Evolutionary conservation across 1,284 basidiomycete genomes (phyloP).

Genomic region (Leccinum pachyderme): DNA sequence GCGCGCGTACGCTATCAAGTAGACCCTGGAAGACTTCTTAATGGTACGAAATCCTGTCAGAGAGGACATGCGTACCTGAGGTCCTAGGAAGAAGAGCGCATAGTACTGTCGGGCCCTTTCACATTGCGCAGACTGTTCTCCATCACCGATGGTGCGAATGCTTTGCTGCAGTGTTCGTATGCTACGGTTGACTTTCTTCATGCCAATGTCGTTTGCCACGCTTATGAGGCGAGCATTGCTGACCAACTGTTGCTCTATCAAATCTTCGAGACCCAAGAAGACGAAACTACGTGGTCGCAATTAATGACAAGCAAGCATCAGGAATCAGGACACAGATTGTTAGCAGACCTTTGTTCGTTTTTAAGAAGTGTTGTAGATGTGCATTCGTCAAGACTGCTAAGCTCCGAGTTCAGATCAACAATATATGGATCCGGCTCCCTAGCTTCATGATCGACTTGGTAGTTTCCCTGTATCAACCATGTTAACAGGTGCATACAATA

Average conservation of each 20-base stretch:
- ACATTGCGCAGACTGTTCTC: slow-evolving; percentile 65
- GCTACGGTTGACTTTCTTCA: slow-evolving; percentile 88
- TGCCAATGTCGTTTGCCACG: slow-evolving; percentile 73
- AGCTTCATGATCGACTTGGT: slow-evolving; percentile 77
- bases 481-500: slow-evolving; percentile 2
- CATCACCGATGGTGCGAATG: slow-evolving; percentile 74
- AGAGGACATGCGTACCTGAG: slow-evolving; percentile 54
- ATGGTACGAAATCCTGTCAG: not conserved
- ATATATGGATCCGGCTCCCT: slow-evolving; percentile 90
- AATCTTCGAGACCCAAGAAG: slow-evolving; percentile 82
- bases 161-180: slow-evolving; percentile 92
- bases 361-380: slow-evolving; percentile 60
- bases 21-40: slow-evolving; percentile 53
- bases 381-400: slow-evolving; percentile 77
- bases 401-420: slow-evolving; percentile 81
- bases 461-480: slow-evolving; percentile 64
- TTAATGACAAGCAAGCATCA: slow-evolving; percentile 2
- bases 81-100: slow-evolving; percentile 70
- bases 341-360: slow-evolving; percentile 63
- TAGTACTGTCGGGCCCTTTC: slow-evolving; percentile 80
- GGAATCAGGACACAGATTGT: slow-evolving; percentile 4
- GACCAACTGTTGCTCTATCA: slow-evolving; percentile 86
- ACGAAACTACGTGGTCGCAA: slow-evolving; percentile 58
- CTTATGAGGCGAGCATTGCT: slow-evolving; percentile 72
- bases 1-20: slow-evolving; percentile 63